These are phyloP conservation scores for Tolypocladium nubicola DNA, from an alignment of 2,329 filamentous ascomycete genomes.

Conservation along the genomic window DNA sequence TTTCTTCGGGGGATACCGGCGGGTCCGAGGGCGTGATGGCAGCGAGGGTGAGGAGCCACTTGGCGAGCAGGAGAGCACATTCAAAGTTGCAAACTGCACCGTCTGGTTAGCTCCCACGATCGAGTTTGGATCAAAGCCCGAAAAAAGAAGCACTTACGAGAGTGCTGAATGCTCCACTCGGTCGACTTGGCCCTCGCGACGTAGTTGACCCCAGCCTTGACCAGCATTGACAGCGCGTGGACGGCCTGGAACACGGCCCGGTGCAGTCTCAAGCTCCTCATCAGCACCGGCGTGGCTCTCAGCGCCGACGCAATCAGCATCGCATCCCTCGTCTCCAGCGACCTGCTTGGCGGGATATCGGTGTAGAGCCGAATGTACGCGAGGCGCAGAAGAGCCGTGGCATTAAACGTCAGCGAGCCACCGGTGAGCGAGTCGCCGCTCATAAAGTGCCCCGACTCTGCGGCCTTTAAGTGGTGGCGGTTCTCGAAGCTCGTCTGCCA, in stretches of 20 bases:
- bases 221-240: conserved; percentile 56
- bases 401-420: conserved; percentile 56
- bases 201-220: conserved; percentile 53
- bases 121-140: background rate
- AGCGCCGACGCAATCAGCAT: conserved; percentile 50
- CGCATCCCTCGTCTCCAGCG: conserved; percentile 55
- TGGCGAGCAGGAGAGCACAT: conserved; percentile 49
- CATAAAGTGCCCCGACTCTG: conserved; percentile 34
- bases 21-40: conserved; percentile 39
- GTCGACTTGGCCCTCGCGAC: conserved; percentile 50
- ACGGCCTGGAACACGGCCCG: conserved; percentile 57
- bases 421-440: conserved; percentile 41
- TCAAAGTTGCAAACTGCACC: conserved; percentile 46
- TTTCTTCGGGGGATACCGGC: conserved; percentile 41
- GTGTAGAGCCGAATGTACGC: conserved; percentile 57
- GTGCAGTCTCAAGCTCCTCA: conserved; percentile 48
- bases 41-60: conserved; percentile 48
- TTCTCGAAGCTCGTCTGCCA: conserved; percentile 51
- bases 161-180: conserved; percentile 54
- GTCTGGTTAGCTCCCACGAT: conserved; percentile 6
- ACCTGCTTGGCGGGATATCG: conserved; percentile 51
- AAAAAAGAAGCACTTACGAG: conserved; percentile 30
- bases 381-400: conserved; percentile 47
- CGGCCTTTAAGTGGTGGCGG: conserved; percentile 38
- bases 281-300: conserved; percentile 44